These are phyloP conservation scores for Chaetomiaceae sp. DNA, from an alignment of 2,329 filamentous ascomycete species.

Conservation along the genomic window DNA sequence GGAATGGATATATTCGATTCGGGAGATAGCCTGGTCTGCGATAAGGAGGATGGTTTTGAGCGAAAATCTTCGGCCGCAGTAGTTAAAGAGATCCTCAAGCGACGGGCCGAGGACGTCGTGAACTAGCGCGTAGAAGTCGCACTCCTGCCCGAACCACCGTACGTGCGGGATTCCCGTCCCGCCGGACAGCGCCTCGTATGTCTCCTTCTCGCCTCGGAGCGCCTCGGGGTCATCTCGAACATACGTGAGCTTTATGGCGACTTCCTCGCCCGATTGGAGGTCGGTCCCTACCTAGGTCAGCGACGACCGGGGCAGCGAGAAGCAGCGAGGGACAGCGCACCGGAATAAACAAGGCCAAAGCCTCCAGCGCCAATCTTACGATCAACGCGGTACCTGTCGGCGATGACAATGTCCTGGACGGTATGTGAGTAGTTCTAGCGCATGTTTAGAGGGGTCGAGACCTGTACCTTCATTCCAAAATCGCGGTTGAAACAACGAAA, in stretches of 20 bases:
- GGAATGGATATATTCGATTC: constrained; percentile 98
- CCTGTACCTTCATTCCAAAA: no score
- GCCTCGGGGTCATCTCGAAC: constrained; percentile 90
- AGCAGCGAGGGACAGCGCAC: constrained; percentile 7
- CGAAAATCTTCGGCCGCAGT: constrained; percentile 98
- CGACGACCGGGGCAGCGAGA: not conserved
- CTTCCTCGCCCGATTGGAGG: constrained; percentile 97
- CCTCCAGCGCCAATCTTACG: no score
- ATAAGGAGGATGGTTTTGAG: constrained; percentile 94
- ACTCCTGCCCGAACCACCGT: constrained; percentile 10
- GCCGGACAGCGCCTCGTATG: constrained; percentile 1
- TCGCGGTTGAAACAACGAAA: no score
- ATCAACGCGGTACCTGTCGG: no score
- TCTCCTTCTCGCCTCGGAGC: constrained; percentile 46
- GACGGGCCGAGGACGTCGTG: constrained; percentile 90
- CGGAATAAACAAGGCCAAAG: no score
- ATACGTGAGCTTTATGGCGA: constrained; percentile 97
- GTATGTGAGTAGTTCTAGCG: no score
- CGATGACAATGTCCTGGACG: no score
- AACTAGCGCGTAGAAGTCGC: constrained; percentile 98
- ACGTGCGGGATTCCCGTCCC: constrained; percentile 3
- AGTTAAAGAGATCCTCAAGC: constrained; percentile 90
- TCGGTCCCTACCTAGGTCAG: constrained; percentile 69
- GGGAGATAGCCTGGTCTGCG: constrained; percentile 95
- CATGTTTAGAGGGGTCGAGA: no score